These are phyloP conservation scores for Dictyostelium brefeldianum DNA, from an alignment of 78 protist species.

Conservation along the genomic window DNA sequence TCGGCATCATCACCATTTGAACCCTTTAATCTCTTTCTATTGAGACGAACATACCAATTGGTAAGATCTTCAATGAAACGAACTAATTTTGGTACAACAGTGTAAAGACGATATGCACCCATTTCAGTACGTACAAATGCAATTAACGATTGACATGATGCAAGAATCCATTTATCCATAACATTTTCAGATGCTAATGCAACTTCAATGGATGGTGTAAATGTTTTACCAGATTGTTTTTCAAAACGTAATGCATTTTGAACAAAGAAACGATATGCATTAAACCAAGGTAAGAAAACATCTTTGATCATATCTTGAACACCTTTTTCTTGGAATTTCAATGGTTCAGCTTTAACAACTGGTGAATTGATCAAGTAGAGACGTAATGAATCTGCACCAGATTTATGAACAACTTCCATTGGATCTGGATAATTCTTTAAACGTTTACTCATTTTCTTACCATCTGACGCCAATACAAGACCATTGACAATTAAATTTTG, in stretches of 20 bases:
- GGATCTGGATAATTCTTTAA: conserved; percentile 99
- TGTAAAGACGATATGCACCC: conserved; percentile 98
- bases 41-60: conserved; percentile 98
- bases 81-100: conserved; percentile 98
- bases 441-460: conserved; percentile 98
- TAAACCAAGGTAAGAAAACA: conserved; percentile 98
- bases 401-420: conserved; percentile 86
- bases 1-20: conserved; percentile 79
- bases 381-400: conserved; percentile 99
- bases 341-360: conserved; percentile 98
- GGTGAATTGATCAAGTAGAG: conserved; percentile 99
- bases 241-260: conserved; percentile 84
- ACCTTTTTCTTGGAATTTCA: conserved; percentile 95
- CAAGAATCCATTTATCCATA: conserved; percentile 98
- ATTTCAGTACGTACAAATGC: conserved; percentile 94
- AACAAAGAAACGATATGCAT: conserved; percentile 96
- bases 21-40: conserved; percentile 85
- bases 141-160: conserved; percentile 89
- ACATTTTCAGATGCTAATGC: conserved; percentile 85
- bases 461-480: conserved; percentile 97
- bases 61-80: conserved; percentile 94
- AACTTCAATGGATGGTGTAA: conserved; percentile 43
- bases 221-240: conserved; percentile 27
- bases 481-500: conserved; percentile 99
- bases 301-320: conserved; percentile 93